Conservation (phyloP, 2,329 filamentous ascomycete genomes). For the Sporothrix sp. region DNA sequence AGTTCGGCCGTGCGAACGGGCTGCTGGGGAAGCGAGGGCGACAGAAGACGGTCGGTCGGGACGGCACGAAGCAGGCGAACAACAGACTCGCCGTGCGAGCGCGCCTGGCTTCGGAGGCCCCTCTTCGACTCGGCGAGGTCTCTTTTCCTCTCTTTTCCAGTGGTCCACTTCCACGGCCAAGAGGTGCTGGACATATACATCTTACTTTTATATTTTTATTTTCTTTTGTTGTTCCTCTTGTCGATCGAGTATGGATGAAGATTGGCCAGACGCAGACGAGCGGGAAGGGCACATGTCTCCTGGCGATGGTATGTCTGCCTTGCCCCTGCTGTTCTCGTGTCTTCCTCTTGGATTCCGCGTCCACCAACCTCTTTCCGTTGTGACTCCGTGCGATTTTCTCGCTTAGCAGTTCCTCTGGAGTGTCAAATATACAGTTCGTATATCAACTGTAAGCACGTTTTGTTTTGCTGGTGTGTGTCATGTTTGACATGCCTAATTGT, state of each 20-base stretch:
- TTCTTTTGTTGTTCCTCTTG: slow-evolving; percentile 13
- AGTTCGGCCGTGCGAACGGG: not conserved
- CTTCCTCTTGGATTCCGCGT: not conserved
- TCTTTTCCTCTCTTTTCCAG: not conserved
- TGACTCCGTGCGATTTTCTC: slow-evolving; percentile 1
- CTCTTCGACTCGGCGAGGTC: too few relatives aligned
- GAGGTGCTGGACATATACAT: slow-evolving; percentile 15
- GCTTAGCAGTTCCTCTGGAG: not conserved
- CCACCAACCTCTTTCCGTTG: not conserved
- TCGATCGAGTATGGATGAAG: too few relatives aligned
- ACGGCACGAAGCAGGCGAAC: not conserved
- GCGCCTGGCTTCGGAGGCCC: not conserved
- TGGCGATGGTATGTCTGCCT: not conserved
- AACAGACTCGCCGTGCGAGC: slow-evolving; percentile 12
- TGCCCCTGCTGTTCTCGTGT: too few relatives aligned
- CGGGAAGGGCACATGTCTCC: too few relatives aligned
- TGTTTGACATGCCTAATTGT: too few relatives aligned
- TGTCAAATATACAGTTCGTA: not conserved
- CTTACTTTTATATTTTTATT: not conserved
- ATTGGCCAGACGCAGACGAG: too few relatives aligned
- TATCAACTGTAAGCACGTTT: not conserved
- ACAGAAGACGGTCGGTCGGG: not conserved
- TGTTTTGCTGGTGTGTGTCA: too few relatives aligned
- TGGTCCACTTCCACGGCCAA: not conserved
- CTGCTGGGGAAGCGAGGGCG: not conserved